These are phyloP conservation scores for Pezicula neosporulosa DNA, from an alignment of 2,329 filamentous ascomycete species.

Conservation along the genomic window DNA sequence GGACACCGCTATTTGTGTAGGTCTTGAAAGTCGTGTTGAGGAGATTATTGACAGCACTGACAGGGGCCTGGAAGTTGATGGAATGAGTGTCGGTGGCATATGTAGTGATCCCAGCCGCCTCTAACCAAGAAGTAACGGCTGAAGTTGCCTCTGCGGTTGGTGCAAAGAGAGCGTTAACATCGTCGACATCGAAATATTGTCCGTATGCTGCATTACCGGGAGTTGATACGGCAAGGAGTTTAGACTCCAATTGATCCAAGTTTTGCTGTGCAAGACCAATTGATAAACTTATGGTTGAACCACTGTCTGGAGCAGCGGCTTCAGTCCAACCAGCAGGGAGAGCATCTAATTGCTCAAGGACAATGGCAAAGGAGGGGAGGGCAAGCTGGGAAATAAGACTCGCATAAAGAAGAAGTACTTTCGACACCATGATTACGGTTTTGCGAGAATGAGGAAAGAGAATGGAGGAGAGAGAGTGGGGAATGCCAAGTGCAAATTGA, in stretches of 20 bases:
- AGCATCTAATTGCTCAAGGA: conserved; percentile 7
- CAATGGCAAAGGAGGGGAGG: no score
- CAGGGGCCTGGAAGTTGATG: conserved; percentile 47
- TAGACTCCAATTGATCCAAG: conserved; percentile 38
- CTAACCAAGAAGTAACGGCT: conserved; percentile 52
- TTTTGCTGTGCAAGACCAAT: conserved; percentile 43
- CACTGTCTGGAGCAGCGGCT: conserved; percentile 3
- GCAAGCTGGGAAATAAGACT: no score
- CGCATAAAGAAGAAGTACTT: no score
- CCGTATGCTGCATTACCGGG: conserved; percentile 50
- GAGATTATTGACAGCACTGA: conserved; percentile 46
- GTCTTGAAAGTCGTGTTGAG: conserved; percentile 47
- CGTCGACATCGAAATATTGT: conserved; percentile 44
- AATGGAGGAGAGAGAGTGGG: no score
- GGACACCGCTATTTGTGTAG: conserved; percentile 47
- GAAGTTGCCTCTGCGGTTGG: conserved; percentile 45
- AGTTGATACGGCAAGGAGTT: conserved; percentile 40
- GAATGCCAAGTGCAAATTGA: no score
- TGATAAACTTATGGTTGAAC: conserved; percentile 7
- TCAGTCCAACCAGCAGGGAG: conserved; percentile 15
- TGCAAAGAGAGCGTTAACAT: conserved; percentile 49
- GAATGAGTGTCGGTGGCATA: conserved; percentile 48
- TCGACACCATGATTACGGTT: no score
- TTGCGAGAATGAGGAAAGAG: no score
- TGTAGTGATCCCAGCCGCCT: conserved; percentile 43